Evolutionary conservation across 495 filamentous ascomycete genomes (phyloP).

Genomic region (Hypoxylon subgilvum): DNA sequence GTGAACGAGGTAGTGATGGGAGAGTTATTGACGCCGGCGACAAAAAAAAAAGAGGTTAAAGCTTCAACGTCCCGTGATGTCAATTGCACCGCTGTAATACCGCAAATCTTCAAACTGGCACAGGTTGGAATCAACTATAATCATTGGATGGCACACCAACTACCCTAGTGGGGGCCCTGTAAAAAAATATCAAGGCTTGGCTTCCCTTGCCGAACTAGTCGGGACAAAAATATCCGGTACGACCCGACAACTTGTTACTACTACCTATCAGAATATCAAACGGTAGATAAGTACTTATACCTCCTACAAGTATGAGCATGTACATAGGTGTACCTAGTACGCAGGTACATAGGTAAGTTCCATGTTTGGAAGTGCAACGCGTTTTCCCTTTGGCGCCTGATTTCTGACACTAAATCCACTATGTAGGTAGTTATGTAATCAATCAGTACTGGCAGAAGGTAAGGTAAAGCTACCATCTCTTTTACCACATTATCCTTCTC

Average conservation of each 20-base stretch:
- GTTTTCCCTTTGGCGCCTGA: conserved; percentile 40
- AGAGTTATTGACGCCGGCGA: conserved; percentile 7
- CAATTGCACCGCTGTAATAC: conserved; percentile 27
- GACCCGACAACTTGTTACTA: not conserved
- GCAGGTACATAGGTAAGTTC: conserved; percentile 1
- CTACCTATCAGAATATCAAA: too few species aligned
- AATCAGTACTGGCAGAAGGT: too few species aligned
- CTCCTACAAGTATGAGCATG: too few species aligned
- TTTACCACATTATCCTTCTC: not conserved
- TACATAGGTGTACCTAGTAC: not conserved
- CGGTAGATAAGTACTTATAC: too few species aligned
- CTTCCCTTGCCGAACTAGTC: conserved; percentile 1
- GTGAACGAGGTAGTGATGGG: not conserved
- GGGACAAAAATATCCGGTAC: conserved; percentile 9
- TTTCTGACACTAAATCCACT: conserved; percentile 12
- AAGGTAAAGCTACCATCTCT: too few species aligned
- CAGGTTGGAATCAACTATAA: too few species aligned
- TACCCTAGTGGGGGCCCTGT: too few species aligned
- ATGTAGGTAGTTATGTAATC: too few species aligned
- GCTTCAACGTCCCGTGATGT: conserved; percentile 26
- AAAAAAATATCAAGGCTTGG: not conserved
- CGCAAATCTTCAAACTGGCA: conserved; percentile 22
- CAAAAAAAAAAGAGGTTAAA: conserved; percentile 19
- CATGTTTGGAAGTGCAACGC: too few species aligned
- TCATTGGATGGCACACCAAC: too few species aligned